Evolutionary conservation across 148 eudicot species (phyloP), one percentile per base, ranked within the genome.

Genomic region (Rhododendron williamsianum): DNA sequence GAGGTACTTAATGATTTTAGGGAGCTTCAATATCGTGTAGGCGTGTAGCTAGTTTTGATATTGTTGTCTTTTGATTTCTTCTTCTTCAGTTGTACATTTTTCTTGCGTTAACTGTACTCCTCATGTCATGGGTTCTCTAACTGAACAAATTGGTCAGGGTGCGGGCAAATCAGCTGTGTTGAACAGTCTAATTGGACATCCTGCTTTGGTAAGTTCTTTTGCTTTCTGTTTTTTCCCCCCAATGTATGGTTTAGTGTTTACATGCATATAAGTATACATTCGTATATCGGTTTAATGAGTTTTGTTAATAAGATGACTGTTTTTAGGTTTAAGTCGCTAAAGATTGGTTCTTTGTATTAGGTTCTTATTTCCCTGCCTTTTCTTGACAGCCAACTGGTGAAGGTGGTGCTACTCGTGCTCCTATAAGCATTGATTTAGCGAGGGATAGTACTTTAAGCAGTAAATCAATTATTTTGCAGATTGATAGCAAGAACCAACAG

Each of bases 341-440:
- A 54, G 56, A 48, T 41, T 52, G 15, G 36, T 6, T 41, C 16
- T 38, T 10, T 54, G 12, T 27, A 46, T 58, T 63, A 49, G 27
- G 45, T 73, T 65, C 16, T 76, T 76, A 49, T 65, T 52, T 2
- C 8, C 19, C 45, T 49, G 16, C 54, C 56, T 81, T 58, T 78
- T 77, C 33, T 85, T 72, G 78, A 83, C 92, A 96, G 99, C 99
- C 99, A 83, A 96, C 99, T 65, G 99, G 99, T 88, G 99, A 96
- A 92, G 95, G 95, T 87, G 99, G 99, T 84, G 99, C 99, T 48
- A 96, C 99, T 27, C 94, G 99, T 81, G 99, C 99, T 85, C 99
- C 99, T 18, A 96, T 96, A 84, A 91, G 95, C 91, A 92, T 96
- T 87, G 99, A 94, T 74, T 92, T 96, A 86, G 85, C 88, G 52